These are phyloP conservation scores for Neonectria neomacrospora DNA, from an alignment of 2,329 filamentous ascomycete species.

Conservation along the genomic window DNA sequence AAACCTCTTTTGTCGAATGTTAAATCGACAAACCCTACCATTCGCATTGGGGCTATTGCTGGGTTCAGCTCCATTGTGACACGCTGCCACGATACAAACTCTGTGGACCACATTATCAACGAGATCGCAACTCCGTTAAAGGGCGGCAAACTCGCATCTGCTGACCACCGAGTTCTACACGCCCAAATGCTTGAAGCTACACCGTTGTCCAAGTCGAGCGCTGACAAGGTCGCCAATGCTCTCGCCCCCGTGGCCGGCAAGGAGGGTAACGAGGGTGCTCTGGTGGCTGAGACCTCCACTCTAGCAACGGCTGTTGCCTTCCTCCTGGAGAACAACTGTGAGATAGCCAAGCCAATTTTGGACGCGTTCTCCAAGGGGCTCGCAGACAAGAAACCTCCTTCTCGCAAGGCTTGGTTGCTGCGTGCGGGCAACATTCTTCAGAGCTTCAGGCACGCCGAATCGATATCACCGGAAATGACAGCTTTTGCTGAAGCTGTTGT, in stretches of 20 bases:
- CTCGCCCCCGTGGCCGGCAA: slow-evolving; percentile 79
- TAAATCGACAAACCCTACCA: slow-evolving; percentile 85
- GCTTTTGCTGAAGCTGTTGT: slow-evolving; percentile 65
- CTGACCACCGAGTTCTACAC: slow-evolving; percentile 86
- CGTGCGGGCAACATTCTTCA: slow-evolving; percentile 78
- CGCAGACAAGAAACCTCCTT: slow-evolving; percentile 82
- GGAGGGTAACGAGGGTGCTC: slow-evolving; percentile 87
- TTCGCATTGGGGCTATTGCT: slow-evolving; percentile 79
- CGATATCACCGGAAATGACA: slow-evolving; percentile 57
- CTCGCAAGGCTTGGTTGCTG: slow-evolving; percentile 84
- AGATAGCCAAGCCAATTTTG: slow-evolving; percentile 72
- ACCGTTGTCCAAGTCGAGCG: slow-evolving; percentile 68
- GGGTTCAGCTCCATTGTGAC: slow-evolving; percentile 78
- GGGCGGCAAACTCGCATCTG: slow-evolving; percentile 81
- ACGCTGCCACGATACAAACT: slow-evolving; percentile 66
- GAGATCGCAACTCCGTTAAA: slow-evolving; percentile 86
- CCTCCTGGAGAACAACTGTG: slow-evolving; percentile 68
- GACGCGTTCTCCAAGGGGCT: slow-evolving; percentile 85
- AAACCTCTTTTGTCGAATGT: slow-evolving; percentile 91
- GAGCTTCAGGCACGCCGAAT: slow-evolving; percentile 56
- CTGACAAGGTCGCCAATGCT: slow-evolving; percentile 72
- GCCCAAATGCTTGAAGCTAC: slow-evolving; percentile 81
- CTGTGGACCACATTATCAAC: slow-evolving; percentile 75
- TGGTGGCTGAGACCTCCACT: slow-evolving; percentile 78
- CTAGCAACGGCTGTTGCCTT: slow-evolving; percentile 73